Base-by-base conservation (phyloP, 306 rosid genomes). In the Malus orientalis region DNA sequence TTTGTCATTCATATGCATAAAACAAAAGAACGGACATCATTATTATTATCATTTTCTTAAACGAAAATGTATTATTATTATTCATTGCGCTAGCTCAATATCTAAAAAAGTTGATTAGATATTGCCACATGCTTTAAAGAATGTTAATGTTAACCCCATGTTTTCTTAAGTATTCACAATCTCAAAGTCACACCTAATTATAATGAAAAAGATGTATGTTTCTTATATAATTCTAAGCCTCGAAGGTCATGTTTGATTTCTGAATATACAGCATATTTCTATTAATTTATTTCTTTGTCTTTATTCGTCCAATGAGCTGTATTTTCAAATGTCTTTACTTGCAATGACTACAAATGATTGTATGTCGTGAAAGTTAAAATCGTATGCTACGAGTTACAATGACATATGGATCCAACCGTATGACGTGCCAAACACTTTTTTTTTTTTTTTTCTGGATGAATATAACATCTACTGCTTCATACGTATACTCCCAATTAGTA, bases 321-420 rank as follows among this genome's bases (percentile, higher is more conserved):
- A 36, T 67, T 60, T 60, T 47, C 76, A 38, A 38, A 11, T 25
- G 58, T 16, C 32, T 59, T 74, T 53, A 20, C 30, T 75, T 23
- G 20, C 33, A 36, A 36, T 53, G 25, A 69, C 18, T 74, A 27
- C 3, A 74, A 69, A 45, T 16, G 11, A 5, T 74, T 25, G 30
- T 77, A 44, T 77, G 63, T 70, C 69, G 32, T 77, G 62, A 11
- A 20, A 58, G 62, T 59, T 69, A 77, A 58, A 57, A 58, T 25
- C 62, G 69, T 69, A 77, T 51, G 32, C 12, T 77, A 59, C 60
- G 42, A 59, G 69, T 60, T 32, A 77, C 70, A 69, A 69, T 30
- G 75, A 77, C 59, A 44, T 2, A 9, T 23, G 25, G 44, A 22
- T 71, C 72, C 57, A 62, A 36, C 53, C n/a, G 12, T 29, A 62